Conservation (phyloP, 169 alveolate genomes). For the Cryptosporidium bovis region DNA sequence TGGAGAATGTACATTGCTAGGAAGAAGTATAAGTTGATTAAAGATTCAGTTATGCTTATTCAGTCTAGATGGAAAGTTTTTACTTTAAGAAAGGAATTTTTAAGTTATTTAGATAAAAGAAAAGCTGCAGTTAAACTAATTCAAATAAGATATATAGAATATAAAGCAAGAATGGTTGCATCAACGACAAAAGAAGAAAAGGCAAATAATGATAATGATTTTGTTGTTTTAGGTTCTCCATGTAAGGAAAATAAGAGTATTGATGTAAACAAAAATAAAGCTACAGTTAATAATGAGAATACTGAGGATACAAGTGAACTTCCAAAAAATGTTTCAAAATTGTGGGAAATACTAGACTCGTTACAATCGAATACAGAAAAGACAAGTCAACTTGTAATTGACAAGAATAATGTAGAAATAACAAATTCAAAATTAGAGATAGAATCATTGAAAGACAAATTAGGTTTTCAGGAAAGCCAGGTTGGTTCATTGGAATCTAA, state of each 20-base stretch:
- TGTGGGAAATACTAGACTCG: constrained; percentile 68
- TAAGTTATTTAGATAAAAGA: constrained; percentile 12
- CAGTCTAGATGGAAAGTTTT: constrained; percentile 18
- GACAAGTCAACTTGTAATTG: neutral
- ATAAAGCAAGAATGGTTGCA: neutral
- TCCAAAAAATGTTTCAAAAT: constrained; percentile 61
- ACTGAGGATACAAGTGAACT: neutral
- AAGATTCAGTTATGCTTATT: neutral
- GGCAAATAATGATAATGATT: neutral
- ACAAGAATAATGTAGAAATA: constrained; percentile 39
- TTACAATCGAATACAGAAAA: constrained; percentile 27
- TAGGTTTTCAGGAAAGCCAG: constrained; percentile 21
- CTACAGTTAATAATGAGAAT: neutral
- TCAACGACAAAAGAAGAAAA: neutral
- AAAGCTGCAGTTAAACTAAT: constrained; percentile 22
- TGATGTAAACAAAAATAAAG: neutral
- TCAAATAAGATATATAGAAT: constrained; percentile 25
- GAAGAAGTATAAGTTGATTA: constrained; percentile 4
- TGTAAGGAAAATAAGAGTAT: neutral
- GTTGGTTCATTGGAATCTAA: constrained; percentile 42
- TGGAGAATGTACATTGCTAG: constrained; percentile 69
- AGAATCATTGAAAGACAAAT: constrained; percentile 32
- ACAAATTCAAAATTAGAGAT: constrained; percentile 55
- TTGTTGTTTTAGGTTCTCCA: neutral
- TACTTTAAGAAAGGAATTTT: constrained; percentile 18